Conservation (phyloP, 1,284 basidiomycete species). For the Ganoderma leucocontextum region DNA sequence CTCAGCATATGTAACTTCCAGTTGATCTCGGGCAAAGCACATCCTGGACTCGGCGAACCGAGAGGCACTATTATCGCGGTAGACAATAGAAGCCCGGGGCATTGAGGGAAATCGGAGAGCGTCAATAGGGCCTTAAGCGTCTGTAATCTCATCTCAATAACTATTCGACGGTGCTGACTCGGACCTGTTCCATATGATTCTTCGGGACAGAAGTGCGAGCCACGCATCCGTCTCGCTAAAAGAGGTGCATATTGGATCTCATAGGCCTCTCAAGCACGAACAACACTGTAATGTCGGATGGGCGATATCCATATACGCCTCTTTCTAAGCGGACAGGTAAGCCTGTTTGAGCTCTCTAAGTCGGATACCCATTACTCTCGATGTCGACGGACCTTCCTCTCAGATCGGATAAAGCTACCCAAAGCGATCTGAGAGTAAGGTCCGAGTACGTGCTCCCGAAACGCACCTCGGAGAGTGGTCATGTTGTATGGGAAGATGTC, state of each 20-base stretch:
- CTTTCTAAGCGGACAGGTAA: too few species aligned
- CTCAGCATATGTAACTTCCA: not conserved
- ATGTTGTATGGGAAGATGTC: not conserved
- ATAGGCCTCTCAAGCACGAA: not conserved
- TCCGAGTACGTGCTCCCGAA: too few species aligned
- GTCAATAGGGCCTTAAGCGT: not conserved
- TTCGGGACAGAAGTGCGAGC: not conserved
- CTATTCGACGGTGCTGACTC: not conserved
- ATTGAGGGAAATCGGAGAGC: not conserved
- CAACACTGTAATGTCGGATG: not conserved
- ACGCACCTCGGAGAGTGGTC: not conserved
- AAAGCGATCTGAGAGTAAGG: too few species aligned
- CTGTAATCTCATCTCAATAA: not conserved
- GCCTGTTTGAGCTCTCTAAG: too few species aligned
- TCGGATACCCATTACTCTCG: too few species aligned
- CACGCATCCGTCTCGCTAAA: not conserved
- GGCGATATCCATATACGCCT: not conserved
- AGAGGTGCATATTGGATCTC: not conserved
- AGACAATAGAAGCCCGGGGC: not conserved
- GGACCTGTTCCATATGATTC: too few species aligned
- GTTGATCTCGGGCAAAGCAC: not conserved
- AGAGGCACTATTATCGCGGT: not conserved
- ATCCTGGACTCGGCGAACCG: not conserved
- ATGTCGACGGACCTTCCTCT: too few species aligned
- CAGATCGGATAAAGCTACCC: too few species aligned